Percentiles rank a stretch among this genome's conserved stretches.
Conservation (phyloP, 495 filamentous ascomycete genomes). For the Platismatia glauca region DNA sequence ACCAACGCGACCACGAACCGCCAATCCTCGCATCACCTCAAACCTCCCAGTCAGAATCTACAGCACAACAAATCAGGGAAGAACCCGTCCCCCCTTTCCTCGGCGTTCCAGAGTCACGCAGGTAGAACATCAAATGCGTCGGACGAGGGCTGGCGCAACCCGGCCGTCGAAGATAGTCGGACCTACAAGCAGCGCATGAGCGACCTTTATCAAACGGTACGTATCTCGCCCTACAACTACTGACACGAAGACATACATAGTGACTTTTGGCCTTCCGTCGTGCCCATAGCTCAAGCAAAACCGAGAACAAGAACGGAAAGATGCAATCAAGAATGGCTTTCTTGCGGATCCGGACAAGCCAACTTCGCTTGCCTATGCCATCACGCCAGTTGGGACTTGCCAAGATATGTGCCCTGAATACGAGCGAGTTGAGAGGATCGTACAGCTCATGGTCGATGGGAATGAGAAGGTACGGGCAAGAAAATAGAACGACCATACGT, state of each 20-base stretch:
- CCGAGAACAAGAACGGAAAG: constrained; percentile 55
- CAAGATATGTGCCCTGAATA: constrained; percentile 91
- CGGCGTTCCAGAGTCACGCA: constrained; percentile 10
- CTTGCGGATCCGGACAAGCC: constrained; percentile 87
- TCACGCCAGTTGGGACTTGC: constrained; percentile 81
- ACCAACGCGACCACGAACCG: not conserved
- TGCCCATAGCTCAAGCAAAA: constrained; percentile 50
- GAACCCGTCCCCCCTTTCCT: constrained; percentile 6
- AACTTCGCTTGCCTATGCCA: constrained; percentile 69
- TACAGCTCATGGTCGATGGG: constrained; percentile 54
- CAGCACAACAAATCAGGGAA: constrained; percentile 9
- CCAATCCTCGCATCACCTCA: constrained; percentile 7
- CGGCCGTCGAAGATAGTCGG: constrained; percentile 8
- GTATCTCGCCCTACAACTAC: constrained; percentile 13
- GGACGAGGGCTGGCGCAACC: constrained; percentile 16
- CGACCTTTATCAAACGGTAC: constrained; percentile 24
- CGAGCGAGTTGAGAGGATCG: constrained; percentile 72
- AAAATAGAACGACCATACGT: not conserved
- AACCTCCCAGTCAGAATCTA: constrained; percentile 4
- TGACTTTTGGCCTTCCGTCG: constrained; percentile 25
- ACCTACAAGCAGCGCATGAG: constrained; percentile 22
- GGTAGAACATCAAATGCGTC: constrained; percentile 9
- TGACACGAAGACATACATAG: constrained; percentile 20
- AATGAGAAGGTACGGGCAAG: constrained; percentile 44
- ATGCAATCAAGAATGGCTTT: constrained; percentile 61